Conservation (phyloP, 345 rosid species). For the Kandelia obovata region DNA sequence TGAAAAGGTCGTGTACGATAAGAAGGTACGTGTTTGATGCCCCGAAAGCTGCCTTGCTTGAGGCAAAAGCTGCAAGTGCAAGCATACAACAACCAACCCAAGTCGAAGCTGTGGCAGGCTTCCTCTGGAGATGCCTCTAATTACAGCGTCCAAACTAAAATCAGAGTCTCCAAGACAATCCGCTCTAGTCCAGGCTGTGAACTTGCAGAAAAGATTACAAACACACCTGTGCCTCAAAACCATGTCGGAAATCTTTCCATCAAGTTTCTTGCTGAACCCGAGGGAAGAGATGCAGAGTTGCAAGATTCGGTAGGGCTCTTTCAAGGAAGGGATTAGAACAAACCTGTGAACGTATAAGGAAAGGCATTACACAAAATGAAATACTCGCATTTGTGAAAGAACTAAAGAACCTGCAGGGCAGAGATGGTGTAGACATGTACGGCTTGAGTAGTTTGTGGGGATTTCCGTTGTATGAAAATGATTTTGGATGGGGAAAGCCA, state of each 20-base stretch:
- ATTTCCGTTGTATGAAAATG: slow-evolving; percentile 4
- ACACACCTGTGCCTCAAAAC: slow-evolving; percentile 5
- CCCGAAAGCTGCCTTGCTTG: background rate
- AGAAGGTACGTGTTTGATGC: slow-evolving; percentile 3
- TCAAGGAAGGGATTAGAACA: background rate
- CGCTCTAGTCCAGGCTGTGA: slow-evolving; percentile 17
- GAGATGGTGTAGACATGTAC: slow-evolving; percentile 1
- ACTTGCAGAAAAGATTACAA: slow-evolving; percentile 15
- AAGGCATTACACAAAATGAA: background rate
- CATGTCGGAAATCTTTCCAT: background rate
- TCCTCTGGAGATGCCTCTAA: slow-evolving; percentile 10
- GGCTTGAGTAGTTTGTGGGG: slow-evolving; percentile 5
- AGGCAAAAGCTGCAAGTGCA: slow-evolving; percentile 7
- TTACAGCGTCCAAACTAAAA: slow-evolving; percentile 9
- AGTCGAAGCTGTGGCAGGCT: slow-evolving; percentile 9
- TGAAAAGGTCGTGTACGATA: background rate
- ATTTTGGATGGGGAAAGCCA: slow-evolving; percentile 16
- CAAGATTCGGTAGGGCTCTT: background rate
- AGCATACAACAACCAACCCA: slow-evolving; percentile 1
- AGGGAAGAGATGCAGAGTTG: background rate
- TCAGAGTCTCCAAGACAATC: slow-evolving; percentile 16
- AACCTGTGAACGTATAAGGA: background rate
- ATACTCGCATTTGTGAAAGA: background rate
- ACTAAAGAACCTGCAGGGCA: background rate
- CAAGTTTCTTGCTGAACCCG: background rate